Base-by-base conservation (phyloP, 495 filamentous ascomycete genomes). In the Lindgomyces ingoldianus region DNA sequence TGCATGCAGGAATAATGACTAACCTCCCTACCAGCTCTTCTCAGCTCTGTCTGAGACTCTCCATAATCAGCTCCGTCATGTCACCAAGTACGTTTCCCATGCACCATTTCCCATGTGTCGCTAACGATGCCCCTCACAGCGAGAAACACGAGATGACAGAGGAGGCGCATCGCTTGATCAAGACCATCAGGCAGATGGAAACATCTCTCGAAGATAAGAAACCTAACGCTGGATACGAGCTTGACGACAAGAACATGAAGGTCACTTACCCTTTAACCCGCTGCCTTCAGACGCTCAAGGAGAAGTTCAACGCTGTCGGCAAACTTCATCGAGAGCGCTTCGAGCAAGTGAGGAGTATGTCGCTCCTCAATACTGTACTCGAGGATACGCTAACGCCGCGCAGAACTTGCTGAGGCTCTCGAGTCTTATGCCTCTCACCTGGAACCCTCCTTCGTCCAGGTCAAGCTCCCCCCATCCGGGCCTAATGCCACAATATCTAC, bases 341-440 rank as follows among this genome's bases (percentile, higher is more conserved):
- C 64, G 91, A 96, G 69, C 90, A 97, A 76, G 90, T 97, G 54
- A 93, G 90, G 77, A 96, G 93, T 96, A 78, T 73, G 87, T 74
- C n/a, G 19, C 3, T 9, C 9, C 29, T 8, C 11, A 27, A 29
- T 4, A n/a, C 27, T 22, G 22, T 8, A 4, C 14, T 47, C 44
- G n/a, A 21, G 8, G 14, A 27, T 45, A 30, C 60, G 45, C 61
- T 74, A 62, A 69, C 49, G 22, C 18, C 4, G 4, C 18, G 10
- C 18, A 97, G 93, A 96, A 81, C 86, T 99, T 60, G 91, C 91
- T 10, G 86, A 93, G 74, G 93, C 92, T 1, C 87, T 99, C 14
- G 88, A 96, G 73, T 96, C 92, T 42, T 98, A 96, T 71, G 93
- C 94, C 0, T 91, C 89, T 16, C 93, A 96, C 73, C 89, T 99